Percentiles rank a stretch among this genome's conserved stretches.
These are phyloP conservation scores for Thelonectria rubi DNA, from an alignment of 2,329 filamentous ascomycete species.

Conservation along the genomic window DNA sequence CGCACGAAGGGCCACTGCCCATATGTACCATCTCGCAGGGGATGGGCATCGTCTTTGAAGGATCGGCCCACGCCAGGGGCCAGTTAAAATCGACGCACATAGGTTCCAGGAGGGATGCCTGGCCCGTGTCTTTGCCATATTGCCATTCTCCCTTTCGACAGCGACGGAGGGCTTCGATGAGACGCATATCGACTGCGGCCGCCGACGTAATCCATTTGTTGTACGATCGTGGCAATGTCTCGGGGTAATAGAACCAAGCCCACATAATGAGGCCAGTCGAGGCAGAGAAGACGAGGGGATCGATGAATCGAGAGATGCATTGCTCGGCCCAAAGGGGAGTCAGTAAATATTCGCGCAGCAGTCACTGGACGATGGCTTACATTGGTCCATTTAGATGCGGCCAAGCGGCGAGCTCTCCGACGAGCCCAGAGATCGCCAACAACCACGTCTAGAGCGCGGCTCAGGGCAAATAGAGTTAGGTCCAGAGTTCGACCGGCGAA, in stretches of 20 bases:
- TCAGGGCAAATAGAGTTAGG: conserved; percentile 80
- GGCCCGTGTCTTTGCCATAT: conserved; percentile 79
- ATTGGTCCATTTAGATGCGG: conserved; percentile 57
- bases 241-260: conserved; percentile 83
- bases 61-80: conserved; percentile 78
- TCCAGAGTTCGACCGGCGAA: conserved; percentile 79
- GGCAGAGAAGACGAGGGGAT: conserved; percentile 75
- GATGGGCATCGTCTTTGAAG: conserved; percentile 72
- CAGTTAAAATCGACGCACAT: conserved; percentile 78
- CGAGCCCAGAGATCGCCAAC: conserved; percentile 72
- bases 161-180: conserved; percentile 77
- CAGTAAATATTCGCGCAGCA: conserved; percentile 17
- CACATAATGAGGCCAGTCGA: conserved; percentile 85
- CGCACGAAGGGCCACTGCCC: conserved; percentile 77
- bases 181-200: conserved; percentile 76
- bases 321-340: conserved; percentile 44
- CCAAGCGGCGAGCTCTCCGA: conserved; percentile 55
- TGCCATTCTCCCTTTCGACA: conserved; percentile 69
- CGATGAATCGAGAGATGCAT: conserved; percentile 54
- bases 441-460: conserved; percentile 76
- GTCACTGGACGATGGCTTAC: conserved; percentile 44
- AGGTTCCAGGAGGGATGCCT: conserved; percentile 70
- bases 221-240: conserved; percentile 76
- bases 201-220: conserved; percentile 83
- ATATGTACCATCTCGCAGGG: conserved; percentile 88